Percentiles rank a stretch among this genome's conserved stretches.
phyloP scores from a whole-genome alignment of 2,329 filamentous ascomycete genomes.

The Aspergillus awamori region DNA sequence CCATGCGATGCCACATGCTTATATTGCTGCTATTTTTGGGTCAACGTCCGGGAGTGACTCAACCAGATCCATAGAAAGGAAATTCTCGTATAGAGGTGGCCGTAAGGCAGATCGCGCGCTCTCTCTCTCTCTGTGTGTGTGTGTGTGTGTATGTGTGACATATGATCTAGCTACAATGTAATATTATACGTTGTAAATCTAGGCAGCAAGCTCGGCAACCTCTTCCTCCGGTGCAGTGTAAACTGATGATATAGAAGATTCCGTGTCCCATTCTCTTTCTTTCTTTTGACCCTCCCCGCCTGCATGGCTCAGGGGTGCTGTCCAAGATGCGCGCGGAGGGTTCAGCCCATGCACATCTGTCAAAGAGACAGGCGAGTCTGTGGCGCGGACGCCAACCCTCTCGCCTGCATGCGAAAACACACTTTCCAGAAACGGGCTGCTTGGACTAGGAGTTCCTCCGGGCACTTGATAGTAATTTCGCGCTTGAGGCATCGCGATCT shows the following conservation, averaged over 20 bases:
- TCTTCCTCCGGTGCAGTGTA: constrained; percentile 30
- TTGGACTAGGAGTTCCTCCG: background rate
- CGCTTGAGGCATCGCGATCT: constrained; percentile 2
- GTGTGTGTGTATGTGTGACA: background rate
- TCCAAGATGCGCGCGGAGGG: background rate
- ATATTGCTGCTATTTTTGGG: too few species aligned
- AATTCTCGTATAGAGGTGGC: too few species aligned
- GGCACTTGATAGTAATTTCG: background rate
- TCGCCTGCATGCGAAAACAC: background rate
- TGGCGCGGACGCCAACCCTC: background rate
- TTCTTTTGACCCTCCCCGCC: background rate
- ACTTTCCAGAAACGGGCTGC: background rate
- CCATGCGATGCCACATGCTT: background rate
- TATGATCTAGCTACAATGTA: background rate
- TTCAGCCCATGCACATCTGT: background rate
- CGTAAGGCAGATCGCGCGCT: too few species aligned
- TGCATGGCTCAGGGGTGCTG: background rate
- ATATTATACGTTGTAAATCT: background rate
- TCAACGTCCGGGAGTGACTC: too few species aligned
- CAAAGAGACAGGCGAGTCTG: constrained; percentile 9
- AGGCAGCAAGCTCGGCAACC: constrained; percentile 11
- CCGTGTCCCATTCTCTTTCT: constrained; percentile 16
- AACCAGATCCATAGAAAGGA: too few species aligned
- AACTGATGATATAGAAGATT: constrained; percentile 29
- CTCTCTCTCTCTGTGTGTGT: too few species aligned